Conservation (phyloP, 2,329 filamentous ascomycete genomes). For the Fusarium sp. region DNA sequence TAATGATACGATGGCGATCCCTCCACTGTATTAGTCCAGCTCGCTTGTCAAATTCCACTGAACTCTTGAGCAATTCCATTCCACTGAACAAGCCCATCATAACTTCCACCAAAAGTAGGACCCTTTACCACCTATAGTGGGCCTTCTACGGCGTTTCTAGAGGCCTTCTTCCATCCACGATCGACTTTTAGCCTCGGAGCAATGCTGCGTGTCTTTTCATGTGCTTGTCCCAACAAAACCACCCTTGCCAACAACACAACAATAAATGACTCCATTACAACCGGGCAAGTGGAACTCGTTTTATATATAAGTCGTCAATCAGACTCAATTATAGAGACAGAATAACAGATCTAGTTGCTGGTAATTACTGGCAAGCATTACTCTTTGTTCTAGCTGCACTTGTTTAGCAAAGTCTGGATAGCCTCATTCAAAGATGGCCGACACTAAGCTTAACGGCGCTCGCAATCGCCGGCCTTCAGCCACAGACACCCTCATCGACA, state of each 20-base stretch:
- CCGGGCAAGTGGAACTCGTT: conserved; percentile 31
- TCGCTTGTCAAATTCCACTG: conserved; percentile 27
- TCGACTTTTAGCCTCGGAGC: conserved; percentile 43
- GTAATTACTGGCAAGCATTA: background rate
- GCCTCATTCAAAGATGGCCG: conserved; percentile 40
- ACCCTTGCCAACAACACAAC: conserved; percentile 42
- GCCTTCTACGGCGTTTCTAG: conserved; percentile 35
- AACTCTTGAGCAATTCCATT: conserved; percentile 2
- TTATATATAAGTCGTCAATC: conserved; percentile 22
- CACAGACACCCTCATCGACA: conserved; percentile 46
- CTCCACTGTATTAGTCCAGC: conserved; percentile 27
- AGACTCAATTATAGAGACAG: background rate
- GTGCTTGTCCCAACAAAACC: conserved; percentile 52
- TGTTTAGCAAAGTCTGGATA: conserved; percentile 13
- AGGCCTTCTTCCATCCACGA: conserved; percentile 8
- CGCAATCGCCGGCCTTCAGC: conserved; percentile 49
- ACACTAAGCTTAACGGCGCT: conserved; percentile 28
- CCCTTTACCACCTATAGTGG: conserved; percentile 26
- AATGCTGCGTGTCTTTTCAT: conserved; percentile 43
- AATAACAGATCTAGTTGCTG: background rate
- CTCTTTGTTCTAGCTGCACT: background rate
- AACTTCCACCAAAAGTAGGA: conserved; percentile 21
- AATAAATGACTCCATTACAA: conserved; percentile 30
- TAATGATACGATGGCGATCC: conserved; percentile 7
- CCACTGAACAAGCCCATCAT: conserved; percentile 9